Percentiles rank a stretch among this genome's conserved stretches.
These are phyloP conservation scores for Aspergillus jensenii DNA, from an alignment of 2,329 filamentous ascomycete species.

Conservation along the genomic window DNA sequence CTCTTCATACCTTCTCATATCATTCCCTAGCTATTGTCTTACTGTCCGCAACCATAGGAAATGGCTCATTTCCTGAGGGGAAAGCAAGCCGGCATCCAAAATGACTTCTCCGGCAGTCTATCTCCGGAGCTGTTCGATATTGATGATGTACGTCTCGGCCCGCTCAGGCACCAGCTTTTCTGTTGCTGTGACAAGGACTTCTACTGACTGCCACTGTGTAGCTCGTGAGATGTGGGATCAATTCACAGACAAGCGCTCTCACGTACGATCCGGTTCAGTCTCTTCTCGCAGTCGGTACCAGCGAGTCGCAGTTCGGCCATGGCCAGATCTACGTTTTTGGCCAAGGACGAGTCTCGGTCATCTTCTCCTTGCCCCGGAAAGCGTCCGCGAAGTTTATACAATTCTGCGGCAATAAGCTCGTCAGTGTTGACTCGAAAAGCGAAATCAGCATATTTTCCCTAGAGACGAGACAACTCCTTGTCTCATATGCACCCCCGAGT, in stretches of 20 bases:
- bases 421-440: constrained; percentile 82
- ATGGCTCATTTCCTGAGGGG: constrained; percentile 89
- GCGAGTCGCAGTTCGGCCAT: constrained; percentile 78
- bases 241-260: constrained; percentile 72
- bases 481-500: constrained; percentile 73
- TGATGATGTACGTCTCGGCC: constrained; percentile 64
- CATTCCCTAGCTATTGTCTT: constrained; percentile 2
- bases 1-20: constrained; percentile 14
- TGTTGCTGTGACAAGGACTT: not conserved
- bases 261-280: constrained; percentile 94
- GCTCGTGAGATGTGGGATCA: constrained; percentile 77
- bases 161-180: constrained; percentile 26
- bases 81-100: constrained; percentile 90
- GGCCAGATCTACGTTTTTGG: constrained; percentile 91
- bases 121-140: constrained; percentile 74
- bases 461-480: constrained; percentile 64
- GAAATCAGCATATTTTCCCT: constrained; percentile 84
- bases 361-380: constrained; percentile 68
- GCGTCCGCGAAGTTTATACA: constrained; percentile 75
- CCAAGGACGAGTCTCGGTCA: constrained; percentile 73
- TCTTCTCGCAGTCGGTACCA: constrained; percentile 86
- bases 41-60: constrained; percentile 11
- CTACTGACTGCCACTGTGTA: constrained; percentile 23
- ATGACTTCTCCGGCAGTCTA: constrained; percentile 83
- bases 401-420: constrained; percentile 81